Percentiles rank a stretch among this genome's conserved stretches.
Evolutionary conservation across 176 grass and related monocot genomes (phyloP).

Genomic region (Saccharum officinarum): DNA sequence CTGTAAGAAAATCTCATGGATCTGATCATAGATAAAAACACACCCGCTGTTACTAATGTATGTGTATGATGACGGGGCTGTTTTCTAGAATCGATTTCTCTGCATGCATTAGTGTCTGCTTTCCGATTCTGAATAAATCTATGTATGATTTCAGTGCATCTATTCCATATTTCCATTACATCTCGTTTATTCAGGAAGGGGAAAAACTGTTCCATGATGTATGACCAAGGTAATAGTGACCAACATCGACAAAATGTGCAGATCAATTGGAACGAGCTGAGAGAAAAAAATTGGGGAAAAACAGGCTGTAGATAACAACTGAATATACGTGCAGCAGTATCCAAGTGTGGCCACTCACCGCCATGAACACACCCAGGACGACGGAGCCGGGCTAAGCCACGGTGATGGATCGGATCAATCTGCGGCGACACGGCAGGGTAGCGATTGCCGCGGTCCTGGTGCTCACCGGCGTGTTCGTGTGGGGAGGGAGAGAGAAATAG

Average conservation of each 20-base stretch:
- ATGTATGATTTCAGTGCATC: not conserved
- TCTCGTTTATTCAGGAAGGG: not conserved
- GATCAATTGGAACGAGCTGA: not conserved
- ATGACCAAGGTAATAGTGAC: not conserved
- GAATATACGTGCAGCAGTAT: not conserved
- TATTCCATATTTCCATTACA: not conserved
- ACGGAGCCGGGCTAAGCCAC: not conserved
- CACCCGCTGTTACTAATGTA: not conserved
- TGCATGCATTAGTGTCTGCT: not conserved
- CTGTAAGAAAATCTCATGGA: not conserved
- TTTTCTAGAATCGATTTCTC: not conserved
- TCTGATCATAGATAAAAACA: not conserved
- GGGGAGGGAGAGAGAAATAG: not conserved
- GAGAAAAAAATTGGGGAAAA: not conserved
- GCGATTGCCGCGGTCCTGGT: not conserved
- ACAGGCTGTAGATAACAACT: not conserved
- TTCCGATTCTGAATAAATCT: not conserved
- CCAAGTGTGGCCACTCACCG: not conserved
- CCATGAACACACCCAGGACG: constrained; percentile 1
- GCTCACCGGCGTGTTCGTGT: not conserved
- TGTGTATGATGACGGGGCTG: not conserved
- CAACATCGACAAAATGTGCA: not conserved
- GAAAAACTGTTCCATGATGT: not conserved
- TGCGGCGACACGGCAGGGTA: not conserved
- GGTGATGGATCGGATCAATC: not conserved